phyloP scores from a whole-genome alignment of 2,329 filamentous ascomycete genomes.

The Cladophialophora bantiana region DNA sequence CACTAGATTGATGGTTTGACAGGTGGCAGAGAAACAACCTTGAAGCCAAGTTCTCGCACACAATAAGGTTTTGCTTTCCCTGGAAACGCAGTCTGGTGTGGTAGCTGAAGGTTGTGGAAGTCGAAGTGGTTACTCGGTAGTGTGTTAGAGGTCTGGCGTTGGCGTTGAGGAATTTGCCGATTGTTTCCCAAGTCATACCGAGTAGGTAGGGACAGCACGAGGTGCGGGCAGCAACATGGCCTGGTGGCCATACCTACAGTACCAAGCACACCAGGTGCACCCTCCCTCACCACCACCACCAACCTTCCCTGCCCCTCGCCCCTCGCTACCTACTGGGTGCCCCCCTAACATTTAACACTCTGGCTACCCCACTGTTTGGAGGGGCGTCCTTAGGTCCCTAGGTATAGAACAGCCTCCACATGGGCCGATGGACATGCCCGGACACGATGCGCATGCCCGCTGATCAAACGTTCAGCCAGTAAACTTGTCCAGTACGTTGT shows the following conservation, averaged over 20 bases:
- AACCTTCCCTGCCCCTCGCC: neutral
- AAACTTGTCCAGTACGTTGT: neutral
- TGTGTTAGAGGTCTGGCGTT: neutral
- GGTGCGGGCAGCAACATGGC: neutral
- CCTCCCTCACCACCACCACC: neutral
- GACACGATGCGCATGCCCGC: neutral
- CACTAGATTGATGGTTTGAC: neutral
- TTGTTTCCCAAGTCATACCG: neutral
- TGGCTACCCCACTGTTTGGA: conserved; percentile 1
- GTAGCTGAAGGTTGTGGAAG: neutral
- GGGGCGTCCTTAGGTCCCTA: neutral
- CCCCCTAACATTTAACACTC: neutral
- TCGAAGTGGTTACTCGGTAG: neutral
- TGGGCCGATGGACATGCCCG: neutral
- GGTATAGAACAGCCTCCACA: neutral
- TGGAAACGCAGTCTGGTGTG: neutral
- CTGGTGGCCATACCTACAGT: neutral
- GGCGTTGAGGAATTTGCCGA: neutral
- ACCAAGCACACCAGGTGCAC: neutral
- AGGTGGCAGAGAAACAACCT: neutral
- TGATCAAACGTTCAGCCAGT: conserved; percentile 8
- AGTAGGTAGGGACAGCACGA: neutral
- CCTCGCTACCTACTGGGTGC: neutral
- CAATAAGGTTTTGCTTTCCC: neutral
- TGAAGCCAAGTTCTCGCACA: neutral